Conservation (phyloP, 108 stramenopile species). For the Aurantiochytrium sp. region DNA sequence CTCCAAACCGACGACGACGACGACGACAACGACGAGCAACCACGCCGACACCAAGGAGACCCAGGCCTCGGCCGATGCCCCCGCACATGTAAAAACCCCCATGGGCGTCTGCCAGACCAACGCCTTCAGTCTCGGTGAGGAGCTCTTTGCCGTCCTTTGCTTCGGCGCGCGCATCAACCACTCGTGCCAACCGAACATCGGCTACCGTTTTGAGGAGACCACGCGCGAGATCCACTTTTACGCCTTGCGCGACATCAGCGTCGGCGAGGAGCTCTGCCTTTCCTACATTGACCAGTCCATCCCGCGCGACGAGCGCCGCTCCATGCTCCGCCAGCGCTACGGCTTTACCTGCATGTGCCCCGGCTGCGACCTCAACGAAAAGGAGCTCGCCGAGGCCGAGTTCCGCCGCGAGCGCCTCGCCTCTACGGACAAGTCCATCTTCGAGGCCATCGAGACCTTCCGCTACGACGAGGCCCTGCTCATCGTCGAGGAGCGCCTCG, state of each 20-base stretch:
- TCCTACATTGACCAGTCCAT: neutral
- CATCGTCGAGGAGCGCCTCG: neutral
- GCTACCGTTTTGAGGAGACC: neutral
- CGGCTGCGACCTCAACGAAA: neutral
- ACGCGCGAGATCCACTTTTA: neutral
- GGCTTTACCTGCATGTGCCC: neutral
- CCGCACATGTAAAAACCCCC: neutral
- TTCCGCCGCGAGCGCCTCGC: neutral
- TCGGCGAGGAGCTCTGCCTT: neutral
- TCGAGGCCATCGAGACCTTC: neutral
- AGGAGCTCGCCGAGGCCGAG: neutral
- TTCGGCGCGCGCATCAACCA: constrained; percentile 11
- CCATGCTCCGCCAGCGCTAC: neutral
- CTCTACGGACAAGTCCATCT: neutral
- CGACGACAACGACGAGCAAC: neutral
- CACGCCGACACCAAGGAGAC: neutral
- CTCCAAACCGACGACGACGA: neutral
- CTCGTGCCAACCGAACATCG: neutral
- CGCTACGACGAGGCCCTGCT: neutral
- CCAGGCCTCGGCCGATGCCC: neutral
- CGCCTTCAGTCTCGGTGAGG: neutral
- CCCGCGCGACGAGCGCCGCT: neutral
- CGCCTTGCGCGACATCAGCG: neutral
- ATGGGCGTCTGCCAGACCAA: neutral
- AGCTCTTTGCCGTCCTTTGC: neutral